phyloP scores from a whole-genome alignment of 331 rosid species.

The Erythrophleum ivorense region DNA sequence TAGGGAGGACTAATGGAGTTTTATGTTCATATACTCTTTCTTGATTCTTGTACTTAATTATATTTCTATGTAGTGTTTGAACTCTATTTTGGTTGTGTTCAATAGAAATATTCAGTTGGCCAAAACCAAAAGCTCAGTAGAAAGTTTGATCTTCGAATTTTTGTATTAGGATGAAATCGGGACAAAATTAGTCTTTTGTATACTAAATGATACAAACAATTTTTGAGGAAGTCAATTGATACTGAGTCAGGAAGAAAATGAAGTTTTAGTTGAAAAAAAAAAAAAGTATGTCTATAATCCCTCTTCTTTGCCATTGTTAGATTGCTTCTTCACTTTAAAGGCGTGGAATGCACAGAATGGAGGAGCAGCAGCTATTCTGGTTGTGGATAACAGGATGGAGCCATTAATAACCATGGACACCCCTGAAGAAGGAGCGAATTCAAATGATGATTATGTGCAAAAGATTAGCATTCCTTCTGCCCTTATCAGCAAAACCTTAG shows the following conservation, averaged over 20 bases:
- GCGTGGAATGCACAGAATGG: slow-evolving; percentile 97
- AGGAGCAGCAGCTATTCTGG: slow-evolving; percentile 97
- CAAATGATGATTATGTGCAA: slow-evolving; percentile 67
- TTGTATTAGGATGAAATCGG: not conserved
- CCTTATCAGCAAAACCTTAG: slow-evolving; percentile 82
- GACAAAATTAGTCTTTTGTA: not conserved
- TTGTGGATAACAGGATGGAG: slow-evolving; percentile 77
- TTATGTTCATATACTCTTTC: not conserved
- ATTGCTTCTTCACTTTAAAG: slow-evolving; percentile 95
- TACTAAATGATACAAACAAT: not conserved
- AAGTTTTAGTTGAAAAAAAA: not conserved
- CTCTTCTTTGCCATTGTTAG: slow-evolving; percentile 48
- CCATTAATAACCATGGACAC: slow-evolving; percentile 93
- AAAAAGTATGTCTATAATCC: not conserved
- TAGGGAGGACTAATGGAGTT: not conserved
- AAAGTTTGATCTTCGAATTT: not conserved
- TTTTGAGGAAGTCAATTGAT: not conserved
- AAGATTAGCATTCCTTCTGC: slow-evolving; percentile 86
- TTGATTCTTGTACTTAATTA: not conserved
- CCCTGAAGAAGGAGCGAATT: slow-evolving; percentile 78
- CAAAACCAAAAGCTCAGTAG: not conserved
- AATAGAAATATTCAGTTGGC: not conserved
- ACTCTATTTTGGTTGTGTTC: not conserved
- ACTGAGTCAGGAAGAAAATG: not conserved
- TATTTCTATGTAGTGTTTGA: too few relatives aligned